Evolutionary conservation across 75 land plant genomes (phyloP), one percentile per base, ranked within the genome.

Genomic region (Cunninghamia lanceolata): DNA sequence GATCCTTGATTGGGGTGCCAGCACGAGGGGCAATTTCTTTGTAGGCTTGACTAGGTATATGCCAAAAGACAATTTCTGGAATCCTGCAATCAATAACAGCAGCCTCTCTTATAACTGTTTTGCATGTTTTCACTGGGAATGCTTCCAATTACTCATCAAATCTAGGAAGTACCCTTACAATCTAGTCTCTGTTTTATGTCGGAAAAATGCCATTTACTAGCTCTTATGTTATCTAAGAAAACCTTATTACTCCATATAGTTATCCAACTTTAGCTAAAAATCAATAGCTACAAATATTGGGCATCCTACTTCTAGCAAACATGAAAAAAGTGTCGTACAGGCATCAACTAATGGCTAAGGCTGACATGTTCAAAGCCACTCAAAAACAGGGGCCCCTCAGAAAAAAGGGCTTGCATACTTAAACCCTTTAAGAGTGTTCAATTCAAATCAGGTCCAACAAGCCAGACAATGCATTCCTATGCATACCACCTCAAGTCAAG

Each of bases 11-110:
- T 39, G 63, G 78, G 25, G 28, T 71, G 66, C 75, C 71, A 45
- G 79, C 85, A 42, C 4, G 9, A 9, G 95, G 95, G 82, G 90
- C 94, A 52, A 93, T 93, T n/a, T 86, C 42, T 53, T 86, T 84
- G 43, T 89, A 96, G 13, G 95, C 94, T 45, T 89, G 87, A 86
- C 94, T 95, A 84, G 99, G 99, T 84, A 96, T 95, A 83, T 98
- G 99, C 99, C 99, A 98, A 86, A 98, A 98, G 2, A 96, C 89
- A 77, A 98, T 46, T 88, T 98, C 99, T 21, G 98, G 96, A 21
- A 96, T 88, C 83, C 99, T 98, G 94, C 53, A 77, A 85, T 80
- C 50, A 45, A n/a, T 45, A 43, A 80, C 45, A 80, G 34, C 28
- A 45, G 82, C 82, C 50, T 80, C 25, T 9, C 1, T 38, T 42